Evolutionary conservation across 768 basidiomycete genomes (phyloP).

Genomic region (Calocera viscosa): DNA sequence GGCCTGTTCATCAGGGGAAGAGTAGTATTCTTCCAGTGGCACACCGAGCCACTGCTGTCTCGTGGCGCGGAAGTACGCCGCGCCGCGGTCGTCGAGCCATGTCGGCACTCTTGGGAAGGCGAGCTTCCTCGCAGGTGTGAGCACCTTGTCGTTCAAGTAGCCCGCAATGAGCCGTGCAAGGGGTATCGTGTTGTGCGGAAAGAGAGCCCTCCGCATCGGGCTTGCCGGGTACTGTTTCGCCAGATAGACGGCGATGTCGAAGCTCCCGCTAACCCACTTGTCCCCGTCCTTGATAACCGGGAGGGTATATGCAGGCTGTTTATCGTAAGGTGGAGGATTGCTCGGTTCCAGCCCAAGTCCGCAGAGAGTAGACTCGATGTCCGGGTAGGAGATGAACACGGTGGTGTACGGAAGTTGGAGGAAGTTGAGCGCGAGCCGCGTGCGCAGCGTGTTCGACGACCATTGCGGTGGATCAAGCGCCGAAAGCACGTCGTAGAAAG

Average conservation of each 20-base stretch:
- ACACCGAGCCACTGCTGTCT: neutral
- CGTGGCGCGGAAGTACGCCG: neutral
- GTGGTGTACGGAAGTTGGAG: constrained; percentile 61
- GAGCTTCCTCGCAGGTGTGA: neutral
- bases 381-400: constrained; percentile 55
- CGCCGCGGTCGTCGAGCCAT: neutral
- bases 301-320: constrained; percentile 51
- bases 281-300: constrained; percentile 32
- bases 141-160: neutral
- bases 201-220: neutral
- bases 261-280: neutral
- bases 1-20: neutral
- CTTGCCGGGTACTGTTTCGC: neutral
- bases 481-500: constrained; percentile 55
- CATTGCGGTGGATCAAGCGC: constrained; percentile 47
- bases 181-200: neutral
- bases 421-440: constrained; percentile 68
- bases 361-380: constrained; percentile 48
- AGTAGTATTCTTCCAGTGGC: neutral
- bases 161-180: neutral
- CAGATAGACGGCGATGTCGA: neutral
- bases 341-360: constrained; percentile 23
- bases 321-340: constrained; percentile 31
- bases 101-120: neutral
- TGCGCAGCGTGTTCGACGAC: constrained; percentile 64